Base-by-base conservation (phyloP, 768 basidiomycete genomes). In the Tricholoma matsutake region DNA sequence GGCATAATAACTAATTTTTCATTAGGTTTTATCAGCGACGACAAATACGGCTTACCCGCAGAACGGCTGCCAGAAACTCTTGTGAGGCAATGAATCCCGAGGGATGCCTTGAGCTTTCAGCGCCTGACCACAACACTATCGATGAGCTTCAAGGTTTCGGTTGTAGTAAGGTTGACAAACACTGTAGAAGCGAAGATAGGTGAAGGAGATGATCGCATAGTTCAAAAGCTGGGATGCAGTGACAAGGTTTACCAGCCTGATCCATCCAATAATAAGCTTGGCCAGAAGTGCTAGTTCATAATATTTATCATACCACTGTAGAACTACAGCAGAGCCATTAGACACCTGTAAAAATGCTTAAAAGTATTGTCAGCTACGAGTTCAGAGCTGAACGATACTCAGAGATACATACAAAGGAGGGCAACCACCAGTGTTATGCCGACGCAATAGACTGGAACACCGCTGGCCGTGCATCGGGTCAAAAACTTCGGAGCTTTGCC, bases 381-480 rank as follows among this genome's bases (percentile, higher is more conserved):
- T 32, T 47, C n/a, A 31, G 13, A 34, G 45, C 28, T 20, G 11
- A 28, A 29, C 55, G 35, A 29, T 22, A 14, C 20, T 16, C 16
- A 20, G 20, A 4, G 14, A 29, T 22, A 67, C 76, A 58, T 45
- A 81, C 78, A 69, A 18, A 78, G 63, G 20, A 76, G 63, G 4
- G 80, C 66, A 56, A 81, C 68, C 14, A 65, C 71, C 47, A 83
- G 71, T 2, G 81, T 77, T 3, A 80, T 65, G 2, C 71, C 69
- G 10, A 86, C 81, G 31, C 82, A 83, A 64, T 76, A 85, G 16
- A 86, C 71, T 0, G 88, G 88, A 9, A 87, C 83, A 29, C 87
- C 87, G 59, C 71, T 74, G 43, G 73, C 71, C 49, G 82, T 85
- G 67, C 86, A 84, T 41, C 75, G 76, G 35, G 78, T 76, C 67